Conservation (phyloP, 805 yeast genomes). For the Candida patagonica region DNA sequence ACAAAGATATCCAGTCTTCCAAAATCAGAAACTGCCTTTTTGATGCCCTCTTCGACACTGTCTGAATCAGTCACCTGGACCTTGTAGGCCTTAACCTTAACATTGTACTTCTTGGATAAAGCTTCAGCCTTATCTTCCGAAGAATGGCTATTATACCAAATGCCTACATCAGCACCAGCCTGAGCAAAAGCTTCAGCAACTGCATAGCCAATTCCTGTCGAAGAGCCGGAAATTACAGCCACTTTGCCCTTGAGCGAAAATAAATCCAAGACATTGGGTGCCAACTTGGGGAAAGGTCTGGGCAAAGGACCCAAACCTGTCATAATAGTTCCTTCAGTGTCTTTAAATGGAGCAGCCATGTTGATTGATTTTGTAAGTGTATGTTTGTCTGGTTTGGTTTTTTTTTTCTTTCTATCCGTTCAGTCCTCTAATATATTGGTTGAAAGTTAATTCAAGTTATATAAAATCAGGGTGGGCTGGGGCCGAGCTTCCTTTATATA, state of each 20-base stretch:
- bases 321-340: constrained; percentile 20
- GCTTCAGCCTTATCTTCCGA: constrained; percentile 54
- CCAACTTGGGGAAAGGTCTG: constrained; percentile 41
- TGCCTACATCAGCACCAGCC: constrained; percentile 78
- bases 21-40: constrained; percentile 52
- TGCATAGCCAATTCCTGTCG: constrained; percentile 74
- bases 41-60: constrained; percentile 41
- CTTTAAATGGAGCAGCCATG: constrained; percentile 10
- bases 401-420: no score
- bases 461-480: no score
- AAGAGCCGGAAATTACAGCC: constrained; percentile 79
- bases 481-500: no score
- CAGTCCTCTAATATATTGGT: no score
- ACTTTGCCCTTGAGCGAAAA: constrained; percentile 75
- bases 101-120: constrained; percentile 48
- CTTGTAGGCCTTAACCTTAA: constrained; percentile 55
- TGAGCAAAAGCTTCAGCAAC: constrained; percentile 78
- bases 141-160: constrained; percentile 55
- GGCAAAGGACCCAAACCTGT: constrained; percentile 39
- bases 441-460: no score
- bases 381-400: no score
- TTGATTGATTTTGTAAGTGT: no score
- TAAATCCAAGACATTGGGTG: constrained; percentile 49
- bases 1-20: constrained; percentile 77
- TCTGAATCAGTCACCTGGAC: constrained; percentile 44